phyloP scores from a whole-genome alignment of 805 yeast genomes.

The Candida vartiovaarae region DNA sequence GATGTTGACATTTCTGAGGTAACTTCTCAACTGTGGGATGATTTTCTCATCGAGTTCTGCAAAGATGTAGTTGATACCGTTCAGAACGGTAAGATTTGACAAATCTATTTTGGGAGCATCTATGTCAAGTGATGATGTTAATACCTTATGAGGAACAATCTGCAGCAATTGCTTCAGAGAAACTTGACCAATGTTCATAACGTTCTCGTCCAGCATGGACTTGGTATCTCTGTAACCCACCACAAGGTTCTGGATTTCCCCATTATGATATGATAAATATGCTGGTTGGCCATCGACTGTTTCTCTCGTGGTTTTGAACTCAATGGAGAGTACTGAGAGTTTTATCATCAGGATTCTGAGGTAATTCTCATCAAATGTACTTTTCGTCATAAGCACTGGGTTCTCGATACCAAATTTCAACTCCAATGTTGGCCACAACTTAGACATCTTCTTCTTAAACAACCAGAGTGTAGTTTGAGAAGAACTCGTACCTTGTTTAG shows the following conservation, averaged over 20 bases:
- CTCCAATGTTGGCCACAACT: conserved; percentile 28
- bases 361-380: conserved; percentile 24
- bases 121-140: conserved; percentile 2
- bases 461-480: conserved; percentile 3
- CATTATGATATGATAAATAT: conserved; percentile 8
- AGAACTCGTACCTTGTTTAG: background rate
- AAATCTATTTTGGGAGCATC: conserved; percentile 20
- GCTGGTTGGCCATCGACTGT: conserved; percentile 17
- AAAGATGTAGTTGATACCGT: conserved; percentile 23
- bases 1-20: conserved; percentile 7
- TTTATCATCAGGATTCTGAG: conserved; percentile 25
- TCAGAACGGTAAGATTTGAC: conserved; percentile 23
- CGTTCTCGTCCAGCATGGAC: conserved; percentile 3
- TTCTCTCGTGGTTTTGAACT: conserved; percentile 9
- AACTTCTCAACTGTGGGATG: conserved; percentile 9
- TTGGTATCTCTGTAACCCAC: conserved; percentile 15
- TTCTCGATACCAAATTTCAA: conserved; percentile 34
- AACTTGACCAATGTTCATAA: conserved; percentile 11
- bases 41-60: conserved; percentile 14
- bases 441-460: conserved; percentile 11
- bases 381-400: conserved; percentile 29
- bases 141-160: conserved; percentile 9
- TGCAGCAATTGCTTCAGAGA: conserved; percentile 9
- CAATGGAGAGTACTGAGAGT: conserved; percentile 19
- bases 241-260: conserved; percentile 10